A percentile compares a stretch with the other conserved stretches of the same genome.
Evolutionary conservation across 2,329 filamentous ascomycete genomes (phyloP).

Genomic region (Emericellopsis cladophorae): DNA sequence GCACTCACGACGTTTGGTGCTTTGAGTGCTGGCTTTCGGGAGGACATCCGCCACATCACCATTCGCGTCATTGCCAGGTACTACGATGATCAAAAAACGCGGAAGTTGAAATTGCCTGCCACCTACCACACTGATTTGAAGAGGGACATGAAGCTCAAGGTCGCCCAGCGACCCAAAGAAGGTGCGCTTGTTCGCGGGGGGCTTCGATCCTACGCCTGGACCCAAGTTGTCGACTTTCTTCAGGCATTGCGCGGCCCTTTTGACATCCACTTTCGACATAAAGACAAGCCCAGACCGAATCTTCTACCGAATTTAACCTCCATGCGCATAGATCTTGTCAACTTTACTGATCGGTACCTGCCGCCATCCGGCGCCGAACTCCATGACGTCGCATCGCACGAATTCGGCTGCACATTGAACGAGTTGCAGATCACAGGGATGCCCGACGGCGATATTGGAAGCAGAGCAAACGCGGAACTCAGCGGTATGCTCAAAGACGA

Average conservation of each 20-base stretch:
- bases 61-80: slow-evolving; percentile 42
- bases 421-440: slow-evolving; percentile 40
- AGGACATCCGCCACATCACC: slow-evolving; percentile 30
- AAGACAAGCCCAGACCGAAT: slow-evolving; percentile 18
- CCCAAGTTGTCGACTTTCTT: slow-evolving; percentile 39
- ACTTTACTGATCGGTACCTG: slow-evolving; percentile 34
- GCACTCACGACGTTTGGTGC: slow-evolving; percentile 35
- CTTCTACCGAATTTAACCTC: slow-evolving; percentile 33
- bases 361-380: slow-evolving; percentile 31
- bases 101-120: slow-evolving; percentile 19
- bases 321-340: slow-evolving; percentile 41
- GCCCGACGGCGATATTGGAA: slow-evolving; percentile 33
- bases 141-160: slow-evolving; percentile 25
- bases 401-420: slow-evolving; percentile 38
- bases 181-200: slow-evolving; percentile 33
- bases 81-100: slow-evolving; percentile 33
- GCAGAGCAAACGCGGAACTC: slow-evolving; percentile 32
- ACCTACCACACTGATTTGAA: slow-evolving; percentile 29
- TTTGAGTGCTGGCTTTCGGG: slow-evolving; percentile 26
- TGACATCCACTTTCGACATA: slow-evolving; percentile 10
- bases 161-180: slow-evolving; percentile 29
- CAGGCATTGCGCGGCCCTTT: slow-evolving; percentile 36
- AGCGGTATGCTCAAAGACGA: slow-evolving; percentile 40
- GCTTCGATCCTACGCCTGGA: slow-evolving; percentile 42
- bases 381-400: slow-evolving; percentile 39